Conservation (phyloP, 2,329 filamentous ascomycete genomes). For the Colletotrichum tanaceti region DNA sequence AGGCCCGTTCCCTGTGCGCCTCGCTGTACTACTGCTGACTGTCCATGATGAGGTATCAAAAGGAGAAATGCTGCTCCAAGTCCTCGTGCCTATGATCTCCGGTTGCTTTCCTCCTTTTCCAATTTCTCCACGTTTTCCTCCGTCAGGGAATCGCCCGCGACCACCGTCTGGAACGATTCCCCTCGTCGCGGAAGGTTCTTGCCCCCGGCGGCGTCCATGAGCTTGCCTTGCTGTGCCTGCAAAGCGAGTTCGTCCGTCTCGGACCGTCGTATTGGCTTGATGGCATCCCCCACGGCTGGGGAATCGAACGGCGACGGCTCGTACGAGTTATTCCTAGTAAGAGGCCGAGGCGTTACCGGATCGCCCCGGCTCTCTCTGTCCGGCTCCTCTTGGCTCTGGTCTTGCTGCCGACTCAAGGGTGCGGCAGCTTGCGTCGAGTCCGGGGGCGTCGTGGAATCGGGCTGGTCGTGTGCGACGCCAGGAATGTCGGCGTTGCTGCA, state of each 20-base stretch:
- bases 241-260: conserved; percentile 56
- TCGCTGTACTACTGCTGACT: conserved; percentile 1
- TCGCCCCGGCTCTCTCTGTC: conserved; percentile 41
- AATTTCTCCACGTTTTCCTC: conserved; percentile 66
- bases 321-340: conserved; percentile 51
- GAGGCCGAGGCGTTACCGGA: conserved; percentile 55
- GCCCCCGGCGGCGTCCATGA: conserved; percentile 59
- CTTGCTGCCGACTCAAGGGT: background rate
- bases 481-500: conserved; percentile 58
- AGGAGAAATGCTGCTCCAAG: conserved; percentile 8
- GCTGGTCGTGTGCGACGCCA: conserved; percentile 43
- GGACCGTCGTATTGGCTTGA: conserved; percentile 48
- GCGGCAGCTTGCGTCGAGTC: background rate
- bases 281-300: conserved; percentile 48
- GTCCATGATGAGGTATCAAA: background rate
- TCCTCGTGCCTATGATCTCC: conserved; percentile 17
- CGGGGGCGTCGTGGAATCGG: background rate
- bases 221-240: conserved; percentile 59
- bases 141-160: conserved; percentile 59
- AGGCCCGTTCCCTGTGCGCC: conserved; percentile 15
- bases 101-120: conserved; percentile 49
- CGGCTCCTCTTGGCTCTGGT: background rate
- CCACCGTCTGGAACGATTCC: conserved; percentile 51
- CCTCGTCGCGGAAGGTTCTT: conserved; percentile 48
- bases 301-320: conserved; percentile 59